A percentile compares a stretch with the other conserved stretches of the same genome.
phyloP scores from a whole-genome alignment of 805 yeast species.

The Wickerhamomyces ciferrii region DNA sequence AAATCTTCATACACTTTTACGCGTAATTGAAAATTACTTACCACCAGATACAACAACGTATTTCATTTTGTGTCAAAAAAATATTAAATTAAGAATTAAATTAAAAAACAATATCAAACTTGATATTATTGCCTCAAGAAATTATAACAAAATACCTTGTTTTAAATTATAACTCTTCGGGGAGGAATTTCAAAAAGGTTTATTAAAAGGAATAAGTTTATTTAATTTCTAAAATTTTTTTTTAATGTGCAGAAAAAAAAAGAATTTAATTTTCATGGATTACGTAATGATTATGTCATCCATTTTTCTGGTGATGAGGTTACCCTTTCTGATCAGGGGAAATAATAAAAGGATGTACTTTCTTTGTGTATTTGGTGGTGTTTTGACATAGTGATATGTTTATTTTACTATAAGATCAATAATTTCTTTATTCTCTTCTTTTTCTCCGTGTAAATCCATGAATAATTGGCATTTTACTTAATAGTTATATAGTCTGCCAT shows the following conservation, averaged over 20 bases:
- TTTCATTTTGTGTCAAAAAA: constrained; percentile 52
- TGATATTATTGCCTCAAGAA: neutral
- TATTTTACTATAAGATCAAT: no score
- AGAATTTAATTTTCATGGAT: neutral
- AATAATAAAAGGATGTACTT: no score
- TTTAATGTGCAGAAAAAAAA: neutral
- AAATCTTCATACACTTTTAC: no score
- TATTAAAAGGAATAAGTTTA: neutral
- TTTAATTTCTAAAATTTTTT: neutral
- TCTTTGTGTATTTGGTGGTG: no score
- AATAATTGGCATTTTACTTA: no score
- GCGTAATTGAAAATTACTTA: constrained; percentile 5
- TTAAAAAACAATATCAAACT: neutral
- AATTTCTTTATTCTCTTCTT: no score
- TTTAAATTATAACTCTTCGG: constrained; percentile 7
- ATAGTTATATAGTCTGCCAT: no score
- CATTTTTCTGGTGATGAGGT: constrained; percentile 3
- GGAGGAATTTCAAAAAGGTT: constrained; percentile 1
- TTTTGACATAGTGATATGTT: no score
- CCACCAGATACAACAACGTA: constrained; percentile 99
- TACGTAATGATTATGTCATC: neutral
- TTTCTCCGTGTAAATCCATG: no score
- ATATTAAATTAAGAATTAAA: no score
- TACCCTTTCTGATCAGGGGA: no score
- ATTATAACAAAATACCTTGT: neutral